Evolutionary conservation across 306 rosid species (phyloP).

Genomic region (Trichosanthes truncata): DNA sequence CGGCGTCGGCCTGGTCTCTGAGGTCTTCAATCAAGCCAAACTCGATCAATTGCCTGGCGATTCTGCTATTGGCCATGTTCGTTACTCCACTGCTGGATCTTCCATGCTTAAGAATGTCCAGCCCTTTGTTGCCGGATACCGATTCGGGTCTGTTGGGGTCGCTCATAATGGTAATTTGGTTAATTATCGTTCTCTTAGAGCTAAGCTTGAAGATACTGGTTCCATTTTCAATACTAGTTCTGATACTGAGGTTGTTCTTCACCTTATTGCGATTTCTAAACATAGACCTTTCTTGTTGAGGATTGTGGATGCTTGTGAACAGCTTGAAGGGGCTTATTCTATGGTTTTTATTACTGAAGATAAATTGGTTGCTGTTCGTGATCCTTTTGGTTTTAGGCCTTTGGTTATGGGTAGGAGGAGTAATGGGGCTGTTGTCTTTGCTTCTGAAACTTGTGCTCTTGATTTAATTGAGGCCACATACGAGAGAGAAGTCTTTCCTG

Average conservation of each 20-base stretch:
- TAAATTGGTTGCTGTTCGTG: slow-evolving; percentile 74
- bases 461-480: slow-evolving; percentile 93
- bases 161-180: slow-evolving; percentile 91
- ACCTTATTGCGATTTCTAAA: slow-evolving; percentile 77
- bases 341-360: slow-evolving; percentile 71
- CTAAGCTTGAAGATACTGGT: slow-evolving; percentile 60
- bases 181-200: slow-evolving; percentile 50
- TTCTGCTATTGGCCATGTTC: slow-evolving; percentile 70
- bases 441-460: slow-evolving; percentile 95
- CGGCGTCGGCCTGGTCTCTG: slow-evolving; percentile 79
- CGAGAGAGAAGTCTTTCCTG: slow-evolving; percentile 83
- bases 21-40: slow-evolving; percentile 53
- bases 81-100: slow-evolving; percentile 78
- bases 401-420: slow-evolving; percentile 91
- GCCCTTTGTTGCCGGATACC: slow-evolving; percentile 76
- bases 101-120: slow-evolving; percentile 81
- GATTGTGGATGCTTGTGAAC: slow-evolving; percentile 79
- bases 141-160: slow-evolving; percentile 81
- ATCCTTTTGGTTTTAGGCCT: slow-evolving; percentile 79
- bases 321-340: slow-evolving; percentile 78
- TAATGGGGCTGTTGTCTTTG: slow-evolving; percentile 89
- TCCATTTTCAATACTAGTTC: slow-evolving; percentile 87
- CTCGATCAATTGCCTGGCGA: slow-evolving; percentile 53
- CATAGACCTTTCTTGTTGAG: slow-evolving; percentile 59
- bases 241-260: slow-evolving; percentile 87